Base-by-base conservation (phyloP, 2,329 filamentous ascomycete species). In the Paraconiothyrium brasiliense region DNA sequence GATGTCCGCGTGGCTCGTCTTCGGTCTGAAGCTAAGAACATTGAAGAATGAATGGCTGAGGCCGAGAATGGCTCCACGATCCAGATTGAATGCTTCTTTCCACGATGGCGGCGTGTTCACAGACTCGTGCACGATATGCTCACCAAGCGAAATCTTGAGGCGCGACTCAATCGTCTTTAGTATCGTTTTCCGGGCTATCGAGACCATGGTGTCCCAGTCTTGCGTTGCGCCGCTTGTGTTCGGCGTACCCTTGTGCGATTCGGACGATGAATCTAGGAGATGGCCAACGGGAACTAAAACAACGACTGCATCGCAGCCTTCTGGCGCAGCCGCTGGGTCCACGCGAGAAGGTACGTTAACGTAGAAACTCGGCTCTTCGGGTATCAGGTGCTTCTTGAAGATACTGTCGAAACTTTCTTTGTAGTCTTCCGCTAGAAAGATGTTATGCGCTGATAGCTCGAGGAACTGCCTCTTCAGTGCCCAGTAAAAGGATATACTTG, bases 401-500 rank as follows among this genome's bases (percentile, higher is more conserved):
- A 93, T 93, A 61, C 86, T 85, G 75, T 93, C 90, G 70, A 93
- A 93, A n/a, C 85, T 89, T 68, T 90, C 88, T 54, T 83, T 83
- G 75, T 92, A 93, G 65, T 90, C 84, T 67, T 92, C 87, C 2
- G 90, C 90, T 7, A 93, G 85, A 80, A 93, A 93, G 69, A 93
- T 91, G 75, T 93, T 93, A 79, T 93, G 91, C 0, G 88, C 86
- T 20, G 84, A 81, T 2, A 93, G 84, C 74, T 90, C 85, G 0
- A 87, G 85, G 1, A 92, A 79, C 55, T 84, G 82, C 54, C 82
- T 80, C 61, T 86, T 82, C 22, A 92, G 82, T 2, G 86, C 85
- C 90, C 90, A 93, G 82, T 92, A 93, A 78, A 93, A 93, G 5
- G 89, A 91, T 67, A 93, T 90, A 60, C 88, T 90, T 65, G 87